Conservation (phyloP, 257 asterid species). For the Ligustrum vulgare region DNA sequence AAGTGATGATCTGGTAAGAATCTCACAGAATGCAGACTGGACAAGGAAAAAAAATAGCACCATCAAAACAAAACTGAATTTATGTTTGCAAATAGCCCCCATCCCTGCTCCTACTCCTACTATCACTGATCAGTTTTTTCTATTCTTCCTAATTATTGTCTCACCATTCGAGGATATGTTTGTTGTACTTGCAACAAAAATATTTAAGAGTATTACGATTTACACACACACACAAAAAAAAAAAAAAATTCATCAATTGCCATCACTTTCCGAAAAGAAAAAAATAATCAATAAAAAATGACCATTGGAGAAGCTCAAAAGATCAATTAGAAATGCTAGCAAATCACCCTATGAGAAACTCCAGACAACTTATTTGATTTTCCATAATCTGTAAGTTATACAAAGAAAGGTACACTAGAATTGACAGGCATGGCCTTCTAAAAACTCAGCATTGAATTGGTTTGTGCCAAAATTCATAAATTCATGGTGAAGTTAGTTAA, state of each 20-base stretch:
- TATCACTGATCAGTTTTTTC: neutral
- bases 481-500: neutral
- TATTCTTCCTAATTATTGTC: neutral
- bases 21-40: neutral
- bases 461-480: too few species aligned
- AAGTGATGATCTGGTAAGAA: neutral
- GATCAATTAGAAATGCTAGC: neutral
- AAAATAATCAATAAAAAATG: neutral
- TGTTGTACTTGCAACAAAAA: neutral
- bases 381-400: neutral
- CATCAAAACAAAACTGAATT: neutral
- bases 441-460: neutral
- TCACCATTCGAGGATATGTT: neutral
- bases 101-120: neutral
- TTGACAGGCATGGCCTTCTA: neutral
- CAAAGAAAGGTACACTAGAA: neutral
- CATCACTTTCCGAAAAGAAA: neutral
- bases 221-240: neutral
- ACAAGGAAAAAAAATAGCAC: neutral
- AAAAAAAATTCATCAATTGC: too few species aligned
- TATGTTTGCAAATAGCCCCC: neutral
- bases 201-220: neutral
- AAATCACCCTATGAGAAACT: neutral
- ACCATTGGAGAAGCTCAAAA: slow-evolving; percentile 7
- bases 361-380: neutral